Evolutionary conservation across 768 basidiomycete genomes (phyloP).

Genomic region (Suillus fuscotomentosus): DNA sequence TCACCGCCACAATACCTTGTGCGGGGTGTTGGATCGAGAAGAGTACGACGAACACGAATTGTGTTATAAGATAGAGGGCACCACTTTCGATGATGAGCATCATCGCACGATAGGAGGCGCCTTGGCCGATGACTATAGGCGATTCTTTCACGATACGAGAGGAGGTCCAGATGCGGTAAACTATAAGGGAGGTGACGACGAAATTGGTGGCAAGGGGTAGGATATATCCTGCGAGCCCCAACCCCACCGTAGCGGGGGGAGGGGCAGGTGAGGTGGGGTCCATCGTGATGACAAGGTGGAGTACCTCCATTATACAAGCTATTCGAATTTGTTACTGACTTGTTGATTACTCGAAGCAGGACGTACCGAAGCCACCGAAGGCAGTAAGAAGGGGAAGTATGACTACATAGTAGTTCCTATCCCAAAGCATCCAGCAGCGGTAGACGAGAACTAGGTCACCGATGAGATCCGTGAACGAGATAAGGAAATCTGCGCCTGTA

Average conservation of each 20-base stretch:
- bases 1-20: constrained; percentile 34
- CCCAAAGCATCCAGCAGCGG: constrained; percentile 44
- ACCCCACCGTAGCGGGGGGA: constrained; percentile 33
- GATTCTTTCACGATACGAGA: constrained; percentile 15
- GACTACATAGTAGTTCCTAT: constrained; percentile 29
- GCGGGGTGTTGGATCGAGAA: constrained; percentile 34
- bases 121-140: constrained; percentile 11
- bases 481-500: constrained; percentile 34
- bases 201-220: constrained; percentile 43
- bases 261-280: constrained; percentile 32
- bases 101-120: constrained; percentile 25
- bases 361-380: constrained; percentile 34
- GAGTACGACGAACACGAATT: constrained; percentile 40
- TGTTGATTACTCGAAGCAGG: not conserved
- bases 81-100: constrained; percentile 40
- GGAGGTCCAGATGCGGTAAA: constrained; percentile 35
- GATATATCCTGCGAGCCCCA: constrained; percentile 34
- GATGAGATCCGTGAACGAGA: constrained; percentile 35
- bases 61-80: constrained; percentile 36
- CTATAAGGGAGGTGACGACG: constrained; percentile 41
- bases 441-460: constrained; percentile 37
- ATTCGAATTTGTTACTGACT: not conserved
- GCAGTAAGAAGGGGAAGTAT: constrained; percentile 35
- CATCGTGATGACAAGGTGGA: constrained; percentile 27
- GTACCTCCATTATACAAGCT: constrained; percentile 31